These are phyloP conservation scores for Austroboletus olivaceoglutinosus DNA, from an alignment of 1,284 basidiomycete genomes.

Conservation along the genomic window DNA sequence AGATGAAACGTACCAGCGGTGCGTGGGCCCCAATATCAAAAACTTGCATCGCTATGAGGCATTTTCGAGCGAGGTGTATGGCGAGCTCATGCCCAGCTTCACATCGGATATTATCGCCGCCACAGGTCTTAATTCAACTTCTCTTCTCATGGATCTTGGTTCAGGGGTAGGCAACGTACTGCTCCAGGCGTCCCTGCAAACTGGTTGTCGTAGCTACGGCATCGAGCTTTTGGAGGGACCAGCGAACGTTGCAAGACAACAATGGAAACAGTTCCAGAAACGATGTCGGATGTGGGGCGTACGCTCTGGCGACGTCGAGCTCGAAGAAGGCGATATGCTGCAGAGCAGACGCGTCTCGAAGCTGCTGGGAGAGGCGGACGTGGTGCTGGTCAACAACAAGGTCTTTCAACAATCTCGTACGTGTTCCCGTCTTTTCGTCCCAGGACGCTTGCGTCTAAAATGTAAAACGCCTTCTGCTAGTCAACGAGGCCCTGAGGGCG, in stretches of 20 bases:
- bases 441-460: background rate
- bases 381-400: conserved; percentile 78
- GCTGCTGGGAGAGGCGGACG: conserved; percentile 65
- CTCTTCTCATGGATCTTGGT: conserved; percentile 73
- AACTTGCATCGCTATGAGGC: conserved; percentile 66
- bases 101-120: conserved; percentile 61
- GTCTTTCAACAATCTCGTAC: conserved; percentile 67
- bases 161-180: conserved; percentile 79
- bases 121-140: conserved; percentile 56
- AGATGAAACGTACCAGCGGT: conserved; percentile 78
- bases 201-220: conserved; percentile 70
- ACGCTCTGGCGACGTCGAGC: conserved; percentile 60
- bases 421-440: conserved; percentile 29
- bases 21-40: conserved; percentile 67
- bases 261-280: conserved; percentile 59
- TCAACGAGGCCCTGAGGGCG: conserved; percentile 69
- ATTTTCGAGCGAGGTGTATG: conserved; percentile 74
- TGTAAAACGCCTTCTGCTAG: conserved; percentile 37
- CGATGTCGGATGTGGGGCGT: conserved; percentile 78
- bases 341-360: conserved; percentile 56
- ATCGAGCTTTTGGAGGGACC: conserved; percentile 65
- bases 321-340: conserved; percentile 74
- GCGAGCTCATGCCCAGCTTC: conserved; percentile 71
- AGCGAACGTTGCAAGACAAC: conserved; percentile 60
- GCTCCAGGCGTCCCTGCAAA: conserved; percentile 69